These are phyloP conservation scores for Infundibulicybe gibba DNA, from an alignment of 768 basidiomycete species.

Conservation along the genomic window DNA sequence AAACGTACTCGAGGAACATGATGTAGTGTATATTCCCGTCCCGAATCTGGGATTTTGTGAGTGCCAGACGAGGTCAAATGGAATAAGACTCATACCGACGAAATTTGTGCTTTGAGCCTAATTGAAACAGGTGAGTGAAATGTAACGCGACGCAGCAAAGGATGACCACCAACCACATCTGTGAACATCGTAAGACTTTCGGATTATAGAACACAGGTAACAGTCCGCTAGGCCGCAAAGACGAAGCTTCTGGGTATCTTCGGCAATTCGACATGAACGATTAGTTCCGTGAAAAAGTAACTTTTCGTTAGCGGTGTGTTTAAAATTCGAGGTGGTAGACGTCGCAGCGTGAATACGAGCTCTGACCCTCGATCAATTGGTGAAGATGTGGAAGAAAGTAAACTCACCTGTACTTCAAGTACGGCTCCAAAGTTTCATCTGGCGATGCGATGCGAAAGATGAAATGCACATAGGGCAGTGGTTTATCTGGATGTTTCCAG, in stretches of 20 bases:
- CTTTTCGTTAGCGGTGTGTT: neutral
- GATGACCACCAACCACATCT: neutral
- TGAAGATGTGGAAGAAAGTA: no score
- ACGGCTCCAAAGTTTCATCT: constrained; percentile 10
- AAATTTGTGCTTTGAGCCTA: constrained; percentile 55
- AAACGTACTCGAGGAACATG: constrained; percentile 60
- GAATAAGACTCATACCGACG: constrained; percentile 27
- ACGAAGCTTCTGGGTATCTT: neutral
- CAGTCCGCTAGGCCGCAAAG: neutral
- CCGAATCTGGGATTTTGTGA: constrained; percentile 47
- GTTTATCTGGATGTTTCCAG: constrained; percentile 16
- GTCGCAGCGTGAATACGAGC: neutral
- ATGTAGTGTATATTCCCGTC: constrained; percentile 64
- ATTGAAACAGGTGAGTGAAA: constrained; percentile 20
- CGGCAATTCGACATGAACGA: neutral
- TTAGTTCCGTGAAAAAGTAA: constrained; percentile 3
- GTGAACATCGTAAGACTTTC: neutral
- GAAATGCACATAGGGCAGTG: constrained; percentile 10
- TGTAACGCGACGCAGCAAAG: no score
- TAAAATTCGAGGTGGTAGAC: neutral
- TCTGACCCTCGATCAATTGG: no score
- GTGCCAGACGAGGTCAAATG: neutral
- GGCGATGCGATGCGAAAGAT: constrained; percentile 13
- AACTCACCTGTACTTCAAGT: constrained; percentile 11
- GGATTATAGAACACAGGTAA: neutral